phyloP scores from a whole-genome alignment of 805 yeast genomes.

The Suhomyces tanzawaensis region DNA sequence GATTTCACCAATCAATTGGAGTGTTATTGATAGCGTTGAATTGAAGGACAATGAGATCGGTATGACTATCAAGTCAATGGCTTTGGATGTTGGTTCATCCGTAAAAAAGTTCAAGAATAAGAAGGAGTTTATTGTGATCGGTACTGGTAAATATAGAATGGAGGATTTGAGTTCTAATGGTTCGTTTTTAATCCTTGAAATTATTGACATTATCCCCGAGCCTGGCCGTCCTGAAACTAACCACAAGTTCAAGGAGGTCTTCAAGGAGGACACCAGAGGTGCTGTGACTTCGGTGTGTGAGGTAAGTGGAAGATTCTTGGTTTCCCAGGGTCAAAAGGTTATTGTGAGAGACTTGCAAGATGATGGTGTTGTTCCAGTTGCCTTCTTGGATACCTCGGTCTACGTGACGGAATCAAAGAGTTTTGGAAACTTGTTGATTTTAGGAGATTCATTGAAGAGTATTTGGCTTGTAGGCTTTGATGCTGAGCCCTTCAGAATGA shows the following conservation, averaged over 20 bases:
- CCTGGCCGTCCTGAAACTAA: constrained; percentile 83
- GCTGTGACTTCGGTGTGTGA: constrained; percentile 78
- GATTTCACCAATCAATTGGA: constrained; percentile 74
- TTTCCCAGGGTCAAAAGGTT: constrained; percentile 82
- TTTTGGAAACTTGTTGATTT: constrained; percentile 73
- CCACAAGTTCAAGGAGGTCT: constrained; percentile 70
- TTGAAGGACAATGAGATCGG: constrained; percentile 68
- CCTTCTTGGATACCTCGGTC: constrained; percentile 83
- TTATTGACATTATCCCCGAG: constrained; percentile 83
- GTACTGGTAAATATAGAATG: constrained; percentile 69
- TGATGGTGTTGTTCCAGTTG: constrained; percentile 89
- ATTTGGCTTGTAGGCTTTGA: constrained; percentile 85
- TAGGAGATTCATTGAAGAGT: constrained; percentile 79
- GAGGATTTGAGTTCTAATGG: constrained; percentile 86
- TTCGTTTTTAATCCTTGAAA: constrained; percentile 66
- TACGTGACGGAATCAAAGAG: constrained; percentile 77
- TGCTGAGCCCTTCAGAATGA: constrained; percentile 90
- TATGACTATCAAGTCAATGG: constrained; percentile 53
- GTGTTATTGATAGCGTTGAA: constrained; percentile 66
- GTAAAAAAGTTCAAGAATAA: constrained; percentile 45
- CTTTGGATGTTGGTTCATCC: constrained; percentile 44
- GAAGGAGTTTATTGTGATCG: constrained; percentile 72
- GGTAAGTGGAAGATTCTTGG: constrained; percentile 77
- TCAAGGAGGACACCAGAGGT: constrained; percentile 75
- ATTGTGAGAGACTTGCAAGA: constrained; percentile 82